These are phyloP conservation scores for Dillenia turbinata DNA, from an alignment of 164 flowering plant species.

Conservation along the genomic window DNA sequence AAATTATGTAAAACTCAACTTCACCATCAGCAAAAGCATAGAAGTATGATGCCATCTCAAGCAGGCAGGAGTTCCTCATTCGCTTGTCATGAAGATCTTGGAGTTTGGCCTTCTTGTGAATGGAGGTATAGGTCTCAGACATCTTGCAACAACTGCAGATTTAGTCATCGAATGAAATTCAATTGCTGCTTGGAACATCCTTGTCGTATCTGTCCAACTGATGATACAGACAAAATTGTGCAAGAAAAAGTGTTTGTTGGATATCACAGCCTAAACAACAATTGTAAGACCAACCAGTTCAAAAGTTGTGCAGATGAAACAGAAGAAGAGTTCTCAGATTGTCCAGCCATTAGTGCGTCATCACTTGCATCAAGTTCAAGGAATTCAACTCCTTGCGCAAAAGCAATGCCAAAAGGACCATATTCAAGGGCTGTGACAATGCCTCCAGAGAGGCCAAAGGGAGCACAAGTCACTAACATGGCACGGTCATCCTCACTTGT, in stretches of 20 bases:
- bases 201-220: no score
- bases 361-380: conserved; percentile 14
- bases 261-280: no score
- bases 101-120: no score
- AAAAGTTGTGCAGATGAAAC: conserved; percentile 3
- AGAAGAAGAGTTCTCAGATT: conserved; percentile 2
- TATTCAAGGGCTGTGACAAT: conserved; percentile 53
- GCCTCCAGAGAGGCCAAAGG: conserved; percentile 45
- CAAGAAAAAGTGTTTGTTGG: no score
- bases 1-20: background rate
- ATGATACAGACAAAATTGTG: background rate
- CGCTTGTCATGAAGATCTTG: no score
- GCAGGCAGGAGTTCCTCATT: no score
- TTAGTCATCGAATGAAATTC: background rate
- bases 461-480: conserved; percentile 6
- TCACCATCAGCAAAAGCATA: conserved; percentile 14
- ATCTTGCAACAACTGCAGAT: background rate
- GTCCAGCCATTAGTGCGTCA: conserved; percentile 6
- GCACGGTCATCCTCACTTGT: conserved; percentile 36
- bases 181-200: no score
- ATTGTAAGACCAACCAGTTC: no score
- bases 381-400: conserved; percentile 10
- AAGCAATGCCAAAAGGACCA: conserved; percentile 15
- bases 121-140: no score
- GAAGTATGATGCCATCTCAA: conserved; percentile 6